Evolutionary conservation across 2,329 filamentous ascomycete species (phyloP).

Genomic region (Pezicula rhizophila): DNA sequence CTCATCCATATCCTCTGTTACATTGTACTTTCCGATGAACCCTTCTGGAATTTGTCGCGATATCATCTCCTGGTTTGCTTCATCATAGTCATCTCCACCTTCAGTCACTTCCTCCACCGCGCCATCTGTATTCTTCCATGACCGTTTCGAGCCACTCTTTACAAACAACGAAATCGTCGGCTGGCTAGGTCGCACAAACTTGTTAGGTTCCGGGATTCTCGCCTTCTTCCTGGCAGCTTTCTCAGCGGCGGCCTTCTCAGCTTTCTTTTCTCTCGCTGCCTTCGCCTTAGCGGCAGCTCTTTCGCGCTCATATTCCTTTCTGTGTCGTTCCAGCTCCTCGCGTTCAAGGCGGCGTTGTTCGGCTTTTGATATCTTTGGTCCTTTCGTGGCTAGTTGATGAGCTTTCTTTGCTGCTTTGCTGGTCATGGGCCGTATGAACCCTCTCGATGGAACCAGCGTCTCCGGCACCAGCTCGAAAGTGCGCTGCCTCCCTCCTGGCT

Average conservation of each 20-base stretch:
- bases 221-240: constrained; percentile 44
- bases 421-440: constrained; percentile 37
- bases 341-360: constrained; percentile 32
- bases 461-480: constrained; percentile 40
- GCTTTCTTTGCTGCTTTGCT: constrained; percentile 42
- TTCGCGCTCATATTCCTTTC: constrained; percentile 47
- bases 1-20: too few species aligned
- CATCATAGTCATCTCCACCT: neutral
- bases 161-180: constrained; percentile 50
- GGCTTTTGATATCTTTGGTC: constrained; percentile 34
- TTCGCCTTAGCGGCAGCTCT: constrained; percentile 45
- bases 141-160: constrained; percentile 20
- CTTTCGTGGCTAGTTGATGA: constrained; percentile 36
- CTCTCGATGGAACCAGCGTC: constrained; percentile 18
- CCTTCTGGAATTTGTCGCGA: too few species aligned
- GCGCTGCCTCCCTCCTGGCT: constrained; percentile 32
- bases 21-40: too few species aligned
- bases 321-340: constrained; percentile 32
- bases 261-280: constrained; percentile 47
- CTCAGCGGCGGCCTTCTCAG: constrained; percentile 44
- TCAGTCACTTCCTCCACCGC: constrained; percentile 12
- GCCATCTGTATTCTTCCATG: constrained; percentile 13
- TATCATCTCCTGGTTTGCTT: too few species aligned
- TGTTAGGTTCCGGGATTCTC: constrained; percentile 46
- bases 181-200: constrained; percentile 46